A percentile compares a stretch with the other conserved stretches of the same genome.
These are phyloP conservation scores for Jackrogersella minutella DNA, from an alignment of 495 filamentous ascomycete genomes.

Conservation along the genomic window DNA sequence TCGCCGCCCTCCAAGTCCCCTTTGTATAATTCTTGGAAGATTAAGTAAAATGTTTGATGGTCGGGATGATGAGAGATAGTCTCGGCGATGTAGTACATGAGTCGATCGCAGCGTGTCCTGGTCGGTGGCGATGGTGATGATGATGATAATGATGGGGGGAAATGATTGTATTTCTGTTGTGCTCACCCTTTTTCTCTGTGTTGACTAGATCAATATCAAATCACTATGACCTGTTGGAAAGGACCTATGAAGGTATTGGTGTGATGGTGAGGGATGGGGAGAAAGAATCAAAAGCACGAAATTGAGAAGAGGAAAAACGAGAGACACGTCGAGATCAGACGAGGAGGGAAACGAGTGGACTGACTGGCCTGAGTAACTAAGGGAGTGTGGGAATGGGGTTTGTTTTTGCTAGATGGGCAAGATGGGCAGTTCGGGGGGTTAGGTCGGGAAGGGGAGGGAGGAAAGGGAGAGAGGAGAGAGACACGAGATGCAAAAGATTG, in stretches of 20 bases:
- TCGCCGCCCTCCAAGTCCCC: neutral
- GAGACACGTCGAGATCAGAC: constrained; percentile 44
- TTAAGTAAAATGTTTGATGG: neutral
- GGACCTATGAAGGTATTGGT: constrained; percentile 23
- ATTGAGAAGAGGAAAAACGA: constrained; percentile 40
- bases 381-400: constrained; percentile 41
- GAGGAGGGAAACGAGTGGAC: constrained; percentile 45
- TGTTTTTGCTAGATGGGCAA: constrained; percentile 34
- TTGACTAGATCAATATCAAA: constrained; percentile 43
- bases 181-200: constrained; percentile 38
- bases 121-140: constrained; percentile 7
- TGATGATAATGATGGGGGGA: neutral
- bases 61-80: neutral
- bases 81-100: neutral
- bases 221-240: constrained; percentile 26
- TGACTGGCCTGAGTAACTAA: constrained; percentile 43
- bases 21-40: constrained; percentile 6
- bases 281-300: constrained; percentile 30
- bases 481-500: constrained; percentile 26
- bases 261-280: constrained; percentile 18
- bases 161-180: constrained; percentile 1
- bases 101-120: constrained; percentile 4
- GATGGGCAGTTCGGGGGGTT: constrained; percentile 32
- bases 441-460: constrained; percentile 31
- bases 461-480: constrained; percentile 18